phyloP scores from a whole-genome alignment of 108 stramenopile genomes.

The Skeletonema tropicum region DNA sequence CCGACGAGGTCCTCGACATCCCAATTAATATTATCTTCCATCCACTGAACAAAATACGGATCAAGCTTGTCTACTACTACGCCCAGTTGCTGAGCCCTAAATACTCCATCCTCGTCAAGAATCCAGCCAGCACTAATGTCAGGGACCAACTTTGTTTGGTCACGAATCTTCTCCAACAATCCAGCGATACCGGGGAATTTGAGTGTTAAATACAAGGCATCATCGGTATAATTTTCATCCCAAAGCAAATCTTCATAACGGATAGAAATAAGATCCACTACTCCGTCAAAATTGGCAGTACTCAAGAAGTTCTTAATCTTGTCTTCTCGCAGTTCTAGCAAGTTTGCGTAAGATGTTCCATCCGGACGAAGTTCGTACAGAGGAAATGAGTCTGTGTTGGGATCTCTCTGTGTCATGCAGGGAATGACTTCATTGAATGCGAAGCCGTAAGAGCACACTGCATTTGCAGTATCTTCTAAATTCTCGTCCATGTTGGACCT shows the following conservation, averaged over 20 bases:
- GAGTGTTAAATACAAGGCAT: constrained; percentile 21
- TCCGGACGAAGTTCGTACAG: constrained; percentile 44
- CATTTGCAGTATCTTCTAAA: constrained; percentile 28
- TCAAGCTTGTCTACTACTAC: constrained; percentile 21
- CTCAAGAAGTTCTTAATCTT: constrained; percentile 57
- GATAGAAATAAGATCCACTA: constrained; percentile 31
- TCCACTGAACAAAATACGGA: constrained; percentile 56
- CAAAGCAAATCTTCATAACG: constrained; percentile 58
- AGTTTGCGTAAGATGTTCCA: constrained; percentile 27
- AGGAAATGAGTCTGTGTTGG: constrained; percentile 39
- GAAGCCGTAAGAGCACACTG: constrained; percentile 47
- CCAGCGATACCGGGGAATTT: constrained; percentile 46
- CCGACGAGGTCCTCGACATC: constrained; percentile 52
- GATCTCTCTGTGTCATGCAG: constrained; percentile 38
- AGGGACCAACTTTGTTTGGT: constrained; percentile 44
- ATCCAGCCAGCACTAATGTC: constrained; percentile 48
- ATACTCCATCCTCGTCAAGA: constrained; percentile 27
- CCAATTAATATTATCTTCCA: constrained; percentile 67
- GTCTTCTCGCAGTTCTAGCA: constrained; percentile 57
- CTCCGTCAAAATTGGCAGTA: constrained; percentile 35
- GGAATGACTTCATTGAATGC: constrained; percentile 50
- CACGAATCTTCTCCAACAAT: constrained; percentile 47
- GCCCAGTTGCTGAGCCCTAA: constrained; percentile 31
- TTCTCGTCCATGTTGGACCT: constrained; percentile 49
- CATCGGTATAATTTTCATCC: constrained; percentile 24